These are phyloP conservation scores for Colletotrichum lindemuthianum DNA, from an alignment of 2,329 filamentous ascomycete species.

Conservation along the genomic window DNA sequence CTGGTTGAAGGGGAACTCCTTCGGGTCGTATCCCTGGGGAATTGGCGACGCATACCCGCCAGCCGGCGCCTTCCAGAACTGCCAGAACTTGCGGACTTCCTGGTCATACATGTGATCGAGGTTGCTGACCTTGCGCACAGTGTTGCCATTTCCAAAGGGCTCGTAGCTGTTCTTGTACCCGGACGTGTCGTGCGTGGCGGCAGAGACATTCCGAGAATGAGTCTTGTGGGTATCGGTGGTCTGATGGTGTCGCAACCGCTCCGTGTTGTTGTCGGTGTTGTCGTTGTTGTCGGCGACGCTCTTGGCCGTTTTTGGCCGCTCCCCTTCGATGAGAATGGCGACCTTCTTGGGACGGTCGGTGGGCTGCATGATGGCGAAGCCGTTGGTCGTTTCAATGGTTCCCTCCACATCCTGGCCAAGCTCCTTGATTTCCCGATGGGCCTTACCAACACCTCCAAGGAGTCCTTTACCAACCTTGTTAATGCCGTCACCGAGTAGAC, in stretches of 20 bases:
- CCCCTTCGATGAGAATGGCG: slow-evolving; percentile 46
- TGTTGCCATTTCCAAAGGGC: slow-evolving; percentile 55
- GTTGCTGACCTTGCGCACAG: slow-evolving; percentile 61
- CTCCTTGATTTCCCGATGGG: slow-evolving; percentile 58
- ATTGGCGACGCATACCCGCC: slow-evolving; percentile 71
- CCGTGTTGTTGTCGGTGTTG: background rate
- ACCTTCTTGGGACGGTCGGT: slow-evolving; percentile 43
- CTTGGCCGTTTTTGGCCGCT: slow-evolving; percentile 35
- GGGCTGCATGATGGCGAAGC: slow-evolving; percentile 51
- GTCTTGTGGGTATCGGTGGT: slow-evolving; percentile 47
- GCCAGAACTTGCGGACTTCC: slow-evolving; percentile 63
- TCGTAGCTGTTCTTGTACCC: slow-evolving; percentile 44
- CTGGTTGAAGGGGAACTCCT: slow-evolving; percentile 52
- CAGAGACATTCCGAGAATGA: slow-evolving; percentile 49
- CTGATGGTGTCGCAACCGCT: slow-evolving; percentile 33
- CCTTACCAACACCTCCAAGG: slow-evolving; percentile 51
- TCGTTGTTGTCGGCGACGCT: slow-evolving; percentile 3
- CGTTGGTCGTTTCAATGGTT: slow-evolving; percentile 65
- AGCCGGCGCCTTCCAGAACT: slow-evolving; percentile 72
- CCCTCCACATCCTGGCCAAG: slow-evolving; percentile 61
- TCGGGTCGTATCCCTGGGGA: slow-evolving; percentile 63
- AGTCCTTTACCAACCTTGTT: slow-evolving; percentile 49
- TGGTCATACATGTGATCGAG: slow-evolving; percentile 60
- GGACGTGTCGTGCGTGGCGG: slow-evolving; percentile 52
- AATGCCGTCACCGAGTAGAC: slow-evolving; percentile 60